Base-by-base conservation (phyloP, 371 early-diverging fungal species). In the Mucor saturninus region DNA sequence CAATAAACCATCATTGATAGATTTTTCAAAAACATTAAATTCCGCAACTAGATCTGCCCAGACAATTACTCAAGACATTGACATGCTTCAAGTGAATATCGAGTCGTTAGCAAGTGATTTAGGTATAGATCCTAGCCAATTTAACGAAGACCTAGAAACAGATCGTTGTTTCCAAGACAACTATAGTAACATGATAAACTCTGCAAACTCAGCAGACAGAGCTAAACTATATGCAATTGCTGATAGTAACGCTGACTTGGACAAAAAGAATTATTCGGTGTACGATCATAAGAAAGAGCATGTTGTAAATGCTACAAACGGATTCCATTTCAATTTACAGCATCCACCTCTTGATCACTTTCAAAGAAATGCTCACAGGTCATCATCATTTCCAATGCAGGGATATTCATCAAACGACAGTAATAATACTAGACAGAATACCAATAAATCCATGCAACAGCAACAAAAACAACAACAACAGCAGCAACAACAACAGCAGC, bases 21-120 rank as follows among this genome's bases (percentile, higher is more conserved):
- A 62, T 11, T 76, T 72, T 28, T 67, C 70, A 7, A 56, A 67
- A 15, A 72, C 75, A 7, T 29, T 72, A 7, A 62, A 70, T 52
- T 56, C 66, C 2, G 71, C 76, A 5, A 61, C 73, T 3, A 54
- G 62, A 13, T 74, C 75, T 14, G 77, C 77, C 9, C 68, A 74
- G 50, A 57, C 70, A 2, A 77, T 77, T 28, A 55, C 70, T 5
- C 62, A 72, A 15, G 77, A 74, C 37, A 77, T 77, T 62, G 73
- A 77, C 53, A 49, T 63, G 31, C 50, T 77, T 1, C 71, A 77
- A 60, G 43, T 62, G 2, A 69, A 77, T 51, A 72, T 77, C 45
- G 77, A 77, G 39, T 61, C 67, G 28, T 51, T 77, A 14, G 77
- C 77, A 2, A 61, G 56, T n/a, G 57, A 72, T 40, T 51, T 77